Evolutionary conservation across 1,139 yeast species (phyloP), one percentile per base, ranked within the genome.

Genomic region (Tardiomyces depauwii): DNA sequence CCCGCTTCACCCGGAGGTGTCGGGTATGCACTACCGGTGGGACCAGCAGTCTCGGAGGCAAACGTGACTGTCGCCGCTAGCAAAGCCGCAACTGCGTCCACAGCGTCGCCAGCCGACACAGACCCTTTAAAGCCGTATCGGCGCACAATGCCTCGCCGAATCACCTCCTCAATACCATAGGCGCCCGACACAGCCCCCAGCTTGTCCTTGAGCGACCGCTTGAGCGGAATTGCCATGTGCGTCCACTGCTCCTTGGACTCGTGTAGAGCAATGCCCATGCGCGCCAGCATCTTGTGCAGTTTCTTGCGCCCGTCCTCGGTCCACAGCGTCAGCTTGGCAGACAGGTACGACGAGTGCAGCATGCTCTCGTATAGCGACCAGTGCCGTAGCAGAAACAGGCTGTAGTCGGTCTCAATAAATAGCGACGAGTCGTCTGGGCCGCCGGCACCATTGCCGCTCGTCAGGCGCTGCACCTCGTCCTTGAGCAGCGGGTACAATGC

Each of bases 291-390:
- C 57, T 88, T 88, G 61, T 89, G 95, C 44, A 93, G 68, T 54
- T 81, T 76, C 61, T 86, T 87, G 55, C 82, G 77, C 2, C 98
- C 98, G 48, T 85, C 93, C 58, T 86, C 96, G 19, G 93, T 83
- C 91, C 96, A 93, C 41, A 91, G 67, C 49, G 81, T 80, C 49
- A 91, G 70, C 60, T 88, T 86, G 19, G 97, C 83, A 56, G 89
- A 87, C 40, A 91, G 88, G 59, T 82, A 91, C 51, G 88, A 82
- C 23, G 96, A 87, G 62, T 88, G 93, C 59, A 79, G 77, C 67
- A 93, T 88, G 49, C 96, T 76, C 54, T 91, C 95, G 64, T 91
- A 91, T 19, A 93, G 67, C 4, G 95, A 84, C 86, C 97, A 89
- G 63, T 91, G 96, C 43, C 97, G 80, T 47, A 91, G 71, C 42